These are phyloP conservation scores for Wickerhamiella vanderwaltii DNA, from an alignment of 805 yeast species.

Conservation along the genomic window DNA sequence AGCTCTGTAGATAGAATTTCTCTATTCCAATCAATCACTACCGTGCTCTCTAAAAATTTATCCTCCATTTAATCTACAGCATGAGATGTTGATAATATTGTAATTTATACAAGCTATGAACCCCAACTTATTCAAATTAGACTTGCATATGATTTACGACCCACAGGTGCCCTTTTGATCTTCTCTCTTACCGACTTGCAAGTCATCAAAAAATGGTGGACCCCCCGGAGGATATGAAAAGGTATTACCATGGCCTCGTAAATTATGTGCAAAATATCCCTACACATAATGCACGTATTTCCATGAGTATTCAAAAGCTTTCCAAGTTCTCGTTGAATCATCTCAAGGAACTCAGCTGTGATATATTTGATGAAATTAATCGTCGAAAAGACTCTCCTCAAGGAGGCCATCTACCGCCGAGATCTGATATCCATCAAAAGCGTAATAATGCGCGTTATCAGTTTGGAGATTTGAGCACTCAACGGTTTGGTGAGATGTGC, in stretches of 20 bases:
- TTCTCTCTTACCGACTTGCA: too few relatives aligned
- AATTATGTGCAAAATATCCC: slow-evolving; percentile 11
- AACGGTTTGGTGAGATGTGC: slow-evolving; percentile 79
- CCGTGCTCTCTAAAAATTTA: too few relatives aligned
- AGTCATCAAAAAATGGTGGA: slow-evolving; percentile 4
- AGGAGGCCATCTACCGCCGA: slow-evolving; percentile 49
- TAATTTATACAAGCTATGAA: too few relatives aligned
- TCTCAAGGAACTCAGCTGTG: slow-evolving; percentile 82
- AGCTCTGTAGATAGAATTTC: too few relatives aligned
- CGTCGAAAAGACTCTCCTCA: slow-evolving; percentile 46
- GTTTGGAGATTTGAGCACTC: slow-evolving; percentile 67
- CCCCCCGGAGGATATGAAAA: slow-evolving; percentile 11
- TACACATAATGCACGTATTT: slow-evolving; percentile 12
- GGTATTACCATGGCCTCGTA: slow-evolving; percentile 6
- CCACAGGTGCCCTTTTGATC: too few relatives aligned
- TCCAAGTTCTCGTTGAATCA: slow-evolving; percentile 47
- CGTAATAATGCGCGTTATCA: slow-evolving; percentile 93
- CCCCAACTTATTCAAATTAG: too few relatives aligned
- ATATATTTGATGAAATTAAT: slow-evolving; percentile 83
- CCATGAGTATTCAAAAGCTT: slow-evolving; percentile 45
- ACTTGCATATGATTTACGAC: too few relatives aligned
- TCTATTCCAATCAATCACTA: too few relatives aligned
- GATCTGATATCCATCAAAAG: slow-evolving; percentile 71
- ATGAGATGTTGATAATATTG: too few relatives aligned
- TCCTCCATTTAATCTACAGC: too few relatives aligned